Conservation (phyloP, 768 basidiomycete genomes). For the Rhodotorula kratochvilovae region DNA sequence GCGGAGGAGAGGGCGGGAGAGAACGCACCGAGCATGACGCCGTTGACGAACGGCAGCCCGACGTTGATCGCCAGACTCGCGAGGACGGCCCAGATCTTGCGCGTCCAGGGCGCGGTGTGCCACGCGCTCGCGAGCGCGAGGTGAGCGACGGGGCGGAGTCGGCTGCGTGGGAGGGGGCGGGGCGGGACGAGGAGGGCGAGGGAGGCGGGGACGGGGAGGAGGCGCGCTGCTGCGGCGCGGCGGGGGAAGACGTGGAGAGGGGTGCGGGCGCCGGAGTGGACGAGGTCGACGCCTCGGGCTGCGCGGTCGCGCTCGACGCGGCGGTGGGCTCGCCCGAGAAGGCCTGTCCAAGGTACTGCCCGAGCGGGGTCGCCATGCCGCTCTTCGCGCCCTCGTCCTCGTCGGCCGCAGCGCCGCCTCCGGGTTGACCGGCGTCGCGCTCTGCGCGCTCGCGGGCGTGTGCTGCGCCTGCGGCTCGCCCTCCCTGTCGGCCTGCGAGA, state of each 20-base stretch:
- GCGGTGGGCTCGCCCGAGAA: not conserved
- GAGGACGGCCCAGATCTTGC: slow-evolving; percentile 37
- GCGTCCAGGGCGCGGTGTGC: slow-evolving; percentile 32
- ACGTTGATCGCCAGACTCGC: slow-evolving; percentile 64
- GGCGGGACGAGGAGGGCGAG: not conserved
- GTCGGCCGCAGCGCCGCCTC: not conserved
- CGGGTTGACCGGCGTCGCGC: not conserved
- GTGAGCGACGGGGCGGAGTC: slow-evolving; percentile 40
- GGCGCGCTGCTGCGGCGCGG: not conserved
- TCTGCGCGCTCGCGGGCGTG: not conserved
- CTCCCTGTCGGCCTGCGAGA: not conserved
- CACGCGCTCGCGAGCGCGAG: slow-evolving; percentile 37
- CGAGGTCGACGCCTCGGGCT: not conserved
- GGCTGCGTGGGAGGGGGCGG: not conserved
- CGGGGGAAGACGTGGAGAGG: not conserved
- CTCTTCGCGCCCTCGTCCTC: not conserved
- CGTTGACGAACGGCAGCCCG: slow-evolving; percentile 81
- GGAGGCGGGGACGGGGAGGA: slow-evolving; percentile 13
- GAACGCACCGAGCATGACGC: slow-evolving; percentile 74
- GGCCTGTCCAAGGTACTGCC: not conserved
- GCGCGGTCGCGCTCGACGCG: slow-evolving; percentile 3
- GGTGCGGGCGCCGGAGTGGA: not conserved
- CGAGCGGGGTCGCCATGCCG: not conserved
- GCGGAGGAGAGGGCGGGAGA: not conserved
- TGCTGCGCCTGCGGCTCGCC: not conserved